A percentile compares a stretch with the other conserved stretches of the same genome.
These are phyloP conservation scores for Vigna radiata DNA, from an alignment of 306 rosid species.

Conservation along the genomic window DNA sequence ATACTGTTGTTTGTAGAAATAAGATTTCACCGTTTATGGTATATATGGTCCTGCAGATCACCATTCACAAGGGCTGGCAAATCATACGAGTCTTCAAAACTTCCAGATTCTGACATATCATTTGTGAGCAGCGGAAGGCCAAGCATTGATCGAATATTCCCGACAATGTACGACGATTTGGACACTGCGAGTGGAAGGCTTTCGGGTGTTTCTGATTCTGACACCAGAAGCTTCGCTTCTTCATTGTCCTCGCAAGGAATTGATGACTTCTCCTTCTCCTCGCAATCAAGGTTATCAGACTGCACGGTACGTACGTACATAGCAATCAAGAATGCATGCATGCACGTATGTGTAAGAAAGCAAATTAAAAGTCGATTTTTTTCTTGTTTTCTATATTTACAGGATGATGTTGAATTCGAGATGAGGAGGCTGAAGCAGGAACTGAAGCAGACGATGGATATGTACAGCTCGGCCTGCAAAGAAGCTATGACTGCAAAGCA, in stretches of 20 bases:
- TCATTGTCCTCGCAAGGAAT: slow-evolving; percentile 40
- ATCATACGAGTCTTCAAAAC: slow-evolving; percentile 47
- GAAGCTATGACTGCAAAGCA: slow-evolving; percentile 74
- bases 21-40: too few species aligned
- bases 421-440: slow-evolving; percentile 83
- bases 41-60: slow-evolving; percentile 52
- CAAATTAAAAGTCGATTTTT: not conserved
- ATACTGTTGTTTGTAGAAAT: too few species aligned
- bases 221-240: slow-evolving; percentile 48
- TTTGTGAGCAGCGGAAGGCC: slow-evolving; percentile 71
- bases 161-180: slow-evolving; percentile 45
- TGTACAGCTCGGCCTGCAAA: slow-evolving; percentile 83
- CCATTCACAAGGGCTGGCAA: slow-evolving; percentile 61
- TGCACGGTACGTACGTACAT: slow-evolving; percentile 44
- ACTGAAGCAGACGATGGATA: slow-evolving; percentile 89
- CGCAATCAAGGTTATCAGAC: slow-evolving; percentile 39
- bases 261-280: slow-evolving; percentile 45
- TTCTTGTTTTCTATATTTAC: not conserved
- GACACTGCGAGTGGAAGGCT: slow-evolving; percentile 45
- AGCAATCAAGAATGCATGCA: too few species aligned
- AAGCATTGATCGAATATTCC: slow-evolving; percentile 53
- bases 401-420: slow-evolving; percentile 86
- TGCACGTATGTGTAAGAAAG: too few species aligned
- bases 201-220: slow-evolving; percentile 63
- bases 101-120: slow-evolving; percentile 68